Conservation (phyloP, 2,329 filamentous ascomycete species). For the Aspergillus bombycis region DNA sequence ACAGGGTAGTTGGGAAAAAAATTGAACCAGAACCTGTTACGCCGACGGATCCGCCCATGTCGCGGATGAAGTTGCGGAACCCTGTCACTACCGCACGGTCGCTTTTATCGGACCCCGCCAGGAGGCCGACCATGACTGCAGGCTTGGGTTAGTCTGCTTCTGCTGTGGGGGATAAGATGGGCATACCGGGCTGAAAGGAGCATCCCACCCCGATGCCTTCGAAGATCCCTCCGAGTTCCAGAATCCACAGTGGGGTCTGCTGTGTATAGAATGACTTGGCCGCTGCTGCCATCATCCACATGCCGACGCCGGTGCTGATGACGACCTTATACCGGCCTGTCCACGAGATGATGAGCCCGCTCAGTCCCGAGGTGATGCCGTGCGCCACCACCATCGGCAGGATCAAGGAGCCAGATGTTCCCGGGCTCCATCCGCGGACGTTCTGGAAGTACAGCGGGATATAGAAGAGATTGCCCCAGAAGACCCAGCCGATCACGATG, state of each 20-base stretch:
- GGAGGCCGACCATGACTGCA: neutral
- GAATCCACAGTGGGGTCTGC: neutral
- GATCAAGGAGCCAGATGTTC: neutral
- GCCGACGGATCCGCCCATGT: neutral
- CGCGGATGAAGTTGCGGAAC: neutral
- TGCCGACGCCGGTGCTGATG: neutral
- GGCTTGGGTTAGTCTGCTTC: neutral
- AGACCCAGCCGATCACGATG: neutral
- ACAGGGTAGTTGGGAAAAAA: neutral
- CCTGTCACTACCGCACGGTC: neutral
- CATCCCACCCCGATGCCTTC: neutral
- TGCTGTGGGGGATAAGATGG: neutral
- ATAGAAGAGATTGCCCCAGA: neutral
- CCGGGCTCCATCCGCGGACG: neutral
- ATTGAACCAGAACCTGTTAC: neutral
- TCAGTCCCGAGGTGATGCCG: neutral
- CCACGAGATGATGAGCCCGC: neutral
- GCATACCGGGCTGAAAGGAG: neutral
- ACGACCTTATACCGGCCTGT: neutral
- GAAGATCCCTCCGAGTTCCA: neutral
- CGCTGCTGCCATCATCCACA: neutral
- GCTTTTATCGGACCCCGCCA: neutral
- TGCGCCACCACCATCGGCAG: neutral
- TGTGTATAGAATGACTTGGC: neutral
- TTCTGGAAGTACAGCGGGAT: neutral